Evolutionary conservation across 805 yeast species (phyloP).

Genomic region (Yarrowia osloensis): DNA sequence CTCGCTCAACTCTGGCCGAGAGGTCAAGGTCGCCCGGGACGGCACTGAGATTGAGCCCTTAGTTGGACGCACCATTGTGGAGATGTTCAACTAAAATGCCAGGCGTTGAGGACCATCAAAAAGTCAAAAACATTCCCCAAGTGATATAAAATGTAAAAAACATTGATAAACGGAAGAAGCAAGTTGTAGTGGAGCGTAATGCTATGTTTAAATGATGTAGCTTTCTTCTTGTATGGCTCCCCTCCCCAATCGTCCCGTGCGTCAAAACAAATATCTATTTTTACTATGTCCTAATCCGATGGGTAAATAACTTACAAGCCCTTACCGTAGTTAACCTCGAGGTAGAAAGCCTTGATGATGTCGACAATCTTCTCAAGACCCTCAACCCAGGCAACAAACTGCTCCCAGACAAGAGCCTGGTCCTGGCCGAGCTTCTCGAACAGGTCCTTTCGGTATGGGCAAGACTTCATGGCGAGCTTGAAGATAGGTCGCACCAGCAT

Average conservation of each 20-base stretch:
- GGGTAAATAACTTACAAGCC: conserved; percentile 56
- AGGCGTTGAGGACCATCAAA: neutral
- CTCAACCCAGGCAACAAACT: conserved; percentile 70
- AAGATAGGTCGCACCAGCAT: conserved; percentile 82
- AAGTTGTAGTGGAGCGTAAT: neutral
- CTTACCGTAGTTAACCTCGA: conserved; percentile 82
- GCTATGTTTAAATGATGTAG: no score
- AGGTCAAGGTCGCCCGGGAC: conserved; percentile 48
- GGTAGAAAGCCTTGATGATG: conserved; percentile 72
- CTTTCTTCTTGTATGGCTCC: no score
- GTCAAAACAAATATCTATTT: conserved; percentile 8
- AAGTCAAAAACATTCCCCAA: neutral
- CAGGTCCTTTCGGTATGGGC: conserved; percentile 87
- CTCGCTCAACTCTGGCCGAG: conserved; percentile 44
- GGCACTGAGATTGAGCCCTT: conserved; percentile 48
- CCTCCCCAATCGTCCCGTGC: no score
- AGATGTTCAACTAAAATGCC: conserved; percentile 38
- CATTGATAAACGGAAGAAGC: neutral
- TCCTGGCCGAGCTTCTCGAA: conserved; percentile 79
- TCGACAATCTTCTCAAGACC: conserved; percentile 76
- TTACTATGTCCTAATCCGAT: conserved; percentile 9
- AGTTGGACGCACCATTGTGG: conserved; percentile 41
- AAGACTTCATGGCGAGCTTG: conserved; percentile 92
- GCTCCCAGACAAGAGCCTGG: conserved; percentile 63
- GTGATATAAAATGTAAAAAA: neutral